phyloP scores from a whole-genome alignment of 768 basidiomycete species.

The Pleurotus tuoliensis region DNA sequence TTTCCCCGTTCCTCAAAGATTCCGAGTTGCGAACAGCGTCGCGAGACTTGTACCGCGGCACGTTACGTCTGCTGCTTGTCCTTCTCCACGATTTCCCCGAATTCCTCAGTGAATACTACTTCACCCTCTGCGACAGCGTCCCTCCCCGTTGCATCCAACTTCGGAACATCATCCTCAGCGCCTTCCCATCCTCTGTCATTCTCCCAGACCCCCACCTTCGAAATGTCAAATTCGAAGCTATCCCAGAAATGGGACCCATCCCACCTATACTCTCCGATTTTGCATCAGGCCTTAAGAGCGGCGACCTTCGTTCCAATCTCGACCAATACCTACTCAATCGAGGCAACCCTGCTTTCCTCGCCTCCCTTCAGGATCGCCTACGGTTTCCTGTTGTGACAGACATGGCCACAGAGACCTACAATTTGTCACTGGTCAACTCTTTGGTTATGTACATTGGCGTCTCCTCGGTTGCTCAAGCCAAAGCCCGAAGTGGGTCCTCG shows the following conservation, averaged over 20 bases:
- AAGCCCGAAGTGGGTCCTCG: slow-evolving; percentile 77
- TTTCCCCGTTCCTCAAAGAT: slow-evolving; percentile 85
- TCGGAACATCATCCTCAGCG: slow-evolving; percentile 93
- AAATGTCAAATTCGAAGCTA: slow-evolving; percentile 66
- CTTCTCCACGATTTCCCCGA: slow-evolving; percentile 99
- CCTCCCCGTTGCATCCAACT: slow-evolving; percentile 93
- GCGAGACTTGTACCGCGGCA: slow-evolving; percentile 85
- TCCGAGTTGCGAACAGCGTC: slow-evolving; percentile 77
- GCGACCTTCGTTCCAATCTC: slow-evolving; percentile 73
- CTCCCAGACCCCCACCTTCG: slow-evolving; percentile 87
- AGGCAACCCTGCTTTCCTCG: slow-evolving; percentile 64
- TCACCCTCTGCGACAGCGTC: slow-evolving; percentile 90
- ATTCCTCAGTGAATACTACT: slow-evolving; percentile 95
- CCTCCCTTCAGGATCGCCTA: slow-evolving; percentile 78
- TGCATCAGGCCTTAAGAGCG: slow-evolving; percentile 72
- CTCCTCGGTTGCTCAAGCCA: slow-evolving; percentile 85
- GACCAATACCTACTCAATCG: slow-evolving; percentile 85
- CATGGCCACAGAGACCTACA: slow-evolving; percentile 61
- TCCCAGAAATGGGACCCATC: slow-evolving; percentile 89
- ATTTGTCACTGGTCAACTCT: slow-evolving; percentile 87
- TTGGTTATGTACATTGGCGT: slow-evolving; percentile 97
- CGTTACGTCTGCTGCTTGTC: slow-evolving; percentile 86
- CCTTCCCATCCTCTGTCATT: slow-evolving; percentile 78
- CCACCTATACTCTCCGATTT: slow-evolving; percentile 93
- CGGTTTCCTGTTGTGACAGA: slow-evolving; percentile 45